Conservation (phyloP, 768 basidiomycete genomes). For the Tricholoma sp. region DNA sequence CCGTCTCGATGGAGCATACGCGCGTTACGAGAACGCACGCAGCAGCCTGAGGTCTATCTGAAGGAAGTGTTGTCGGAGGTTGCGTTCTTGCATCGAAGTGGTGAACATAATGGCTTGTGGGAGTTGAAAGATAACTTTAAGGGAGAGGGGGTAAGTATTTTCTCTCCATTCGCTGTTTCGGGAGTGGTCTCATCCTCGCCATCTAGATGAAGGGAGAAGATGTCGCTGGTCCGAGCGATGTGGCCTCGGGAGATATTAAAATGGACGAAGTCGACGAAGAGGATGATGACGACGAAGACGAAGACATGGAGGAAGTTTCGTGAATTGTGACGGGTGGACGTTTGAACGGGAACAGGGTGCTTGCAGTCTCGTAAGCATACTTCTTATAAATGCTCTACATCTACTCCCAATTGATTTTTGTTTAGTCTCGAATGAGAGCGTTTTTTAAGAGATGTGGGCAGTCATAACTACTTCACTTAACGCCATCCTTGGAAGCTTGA, state of each 20-base stretch:
- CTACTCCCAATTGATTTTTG: neutral
- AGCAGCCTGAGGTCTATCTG: conserved; percentile 84
- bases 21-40: conserved; percentile 68
- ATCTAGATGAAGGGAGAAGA: conserved; percentile 42
- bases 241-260: conserved; percentile 28
- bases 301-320: conserved; percentile 72
- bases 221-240: conserved; percentile 34
- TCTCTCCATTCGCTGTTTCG: neutral
- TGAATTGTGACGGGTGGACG: conserved; percentile 15
- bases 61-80: conserved; percentile 79
- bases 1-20: conserved; percentile 80
- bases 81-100: conserved; percentile 70
- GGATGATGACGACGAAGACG: conserved; percentile 50
- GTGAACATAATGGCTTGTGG: conserved; percentile 78
- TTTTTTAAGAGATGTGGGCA: neutral
- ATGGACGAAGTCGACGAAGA: conserved; percentile 48
- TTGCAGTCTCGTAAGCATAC: neutral
- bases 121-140: conserved; percentile 73
- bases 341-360: neutral
- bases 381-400: neutral
- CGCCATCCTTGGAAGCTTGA: neutral
- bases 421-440: neutral
- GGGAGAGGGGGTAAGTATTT: conserved; percentile 47
- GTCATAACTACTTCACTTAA: neutral
- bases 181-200: neutral